phyloP scores from a whole-genome alignment of 169 alveolate species.

The Plasmodium falciparum region DNA sequence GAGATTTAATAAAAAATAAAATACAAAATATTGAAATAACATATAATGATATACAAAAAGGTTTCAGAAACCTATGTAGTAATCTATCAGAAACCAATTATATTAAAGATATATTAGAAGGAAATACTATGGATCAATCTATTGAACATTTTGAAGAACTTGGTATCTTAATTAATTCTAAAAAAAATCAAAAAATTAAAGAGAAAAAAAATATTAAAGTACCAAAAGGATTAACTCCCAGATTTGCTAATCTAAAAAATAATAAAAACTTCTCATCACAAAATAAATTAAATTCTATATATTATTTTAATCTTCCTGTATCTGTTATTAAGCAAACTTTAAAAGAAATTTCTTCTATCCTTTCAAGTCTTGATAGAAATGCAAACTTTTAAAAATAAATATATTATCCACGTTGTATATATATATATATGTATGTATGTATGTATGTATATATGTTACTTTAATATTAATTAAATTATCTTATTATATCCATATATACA shows the following conservation, averaged over 20 bases:
- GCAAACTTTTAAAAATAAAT: not conserved
- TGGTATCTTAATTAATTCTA: conserved; percentile 57
- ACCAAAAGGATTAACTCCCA: conserved; percentile 67
- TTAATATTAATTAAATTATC: too few species aligned
- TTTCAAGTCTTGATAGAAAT: conserved; percentile 45
- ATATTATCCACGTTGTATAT: not conserved
- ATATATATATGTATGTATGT: not conserved
- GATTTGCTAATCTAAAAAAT: conserved; percentile 70
- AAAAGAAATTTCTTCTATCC: conserved; percentile 61
- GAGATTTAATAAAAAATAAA: conserved; percentile 7
- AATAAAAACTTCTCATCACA: conserved; percentile 56
- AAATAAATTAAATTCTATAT: conserved; percentile 47
- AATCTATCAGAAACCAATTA: conserved; percentile 50
- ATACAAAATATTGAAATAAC: conserved; percentile 53
- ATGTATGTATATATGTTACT: too few species aligned
- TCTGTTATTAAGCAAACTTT: conserved; percentile 66
- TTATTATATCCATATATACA: too few species aligned
- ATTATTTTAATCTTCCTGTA: conserved; percentile 65
- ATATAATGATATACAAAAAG: conserved; percentile 55
- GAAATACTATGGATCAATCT: conserved; percentile 65
- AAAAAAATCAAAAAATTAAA: conserved; percentile 62
- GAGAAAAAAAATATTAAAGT: conserved; percentile 57
- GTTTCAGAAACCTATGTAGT: conserved; percentile 50
- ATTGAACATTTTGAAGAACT: conserved; percentile 73
- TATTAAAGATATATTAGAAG: conserved; percentile 60